Conservation (phyloP, 2,329 filamentous ascomycete genomes). For the Aspergillus udagawae region DNA sequence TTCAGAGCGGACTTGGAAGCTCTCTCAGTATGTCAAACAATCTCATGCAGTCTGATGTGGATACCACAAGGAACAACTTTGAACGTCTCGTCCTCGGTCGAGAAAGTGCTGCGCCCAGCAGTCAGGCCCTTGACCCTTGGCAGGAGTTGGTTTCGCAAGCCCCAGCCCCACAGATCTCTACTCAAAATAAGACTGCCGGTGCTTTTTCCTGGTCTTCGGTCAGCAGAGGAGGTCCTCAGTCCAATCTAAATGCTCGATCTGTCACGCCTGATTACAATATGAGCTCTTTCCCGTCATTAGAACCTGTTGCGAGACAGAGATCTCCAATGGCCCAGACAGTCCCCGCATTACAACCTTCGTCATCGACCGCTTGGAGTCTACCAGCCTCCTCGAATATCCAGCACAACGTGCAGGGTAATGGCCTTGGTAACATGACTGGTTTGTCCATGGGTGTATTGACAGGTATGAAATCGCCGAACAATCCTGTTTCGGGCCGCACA, state of each 20-base stretch:
- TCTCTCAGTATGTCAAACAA: slow-evolving; percentile 23
- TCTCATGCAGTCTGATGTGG: slow-evolving; percentile 45
- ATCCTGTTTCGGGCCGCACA: slow-evolving; percentile 10
- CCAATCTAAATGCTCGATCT: slow-evolving; percentile 37
- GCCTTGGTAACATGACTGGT: slow-evolving; percentile 3
- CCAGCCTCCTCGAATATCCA: slow-evolving; percentile 10
- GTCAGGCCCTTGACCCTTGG: slow-evolving; percentile 31
- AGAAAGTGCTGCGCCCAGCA: slow-evolving; percentile 33
- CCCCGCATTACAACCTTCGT: slow-evolving; percentile 28
- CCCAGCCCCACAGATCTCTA: slow-evolving; percentile 22
- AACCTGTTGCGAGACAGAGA: slow-evolving; percentile 35
- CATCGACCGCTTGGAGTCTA: slow-evolving; percentile 20
- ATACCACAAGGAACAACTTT: slow-evolving; percentile 68
- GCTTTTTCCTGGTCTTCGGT: slow-evolving; percentile 44
- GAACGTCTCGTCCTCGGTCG: slow-evolving; percentile 83
- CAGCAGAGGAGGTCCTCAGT: slow-evolving; percentile 16
- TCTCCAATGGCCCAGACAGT: slow-evolving; percentile 24
- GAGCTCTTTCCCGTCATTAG: slow-evolving; percentile 45
- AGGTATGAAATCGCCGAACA: slow-evolving; percentile 19
- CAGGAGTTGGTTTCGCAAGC: slow-evolving; percentile 28
- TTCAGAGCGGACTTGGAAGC: slow-evolving; percentile 25
- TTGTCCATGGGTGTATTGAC: slow-evolving; percentile 23
- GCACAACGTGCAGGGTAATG: slow-evolving; percentile 12
- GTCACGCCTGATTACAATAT: slow-evolving; percentile 52
- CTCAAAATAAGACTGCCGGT: slow-evolving; percentile 14